phyloP scores from a whole-genome alignment of 192 early-diverging fungal species.

The Phlyctochytrium arcticum region DNA sequence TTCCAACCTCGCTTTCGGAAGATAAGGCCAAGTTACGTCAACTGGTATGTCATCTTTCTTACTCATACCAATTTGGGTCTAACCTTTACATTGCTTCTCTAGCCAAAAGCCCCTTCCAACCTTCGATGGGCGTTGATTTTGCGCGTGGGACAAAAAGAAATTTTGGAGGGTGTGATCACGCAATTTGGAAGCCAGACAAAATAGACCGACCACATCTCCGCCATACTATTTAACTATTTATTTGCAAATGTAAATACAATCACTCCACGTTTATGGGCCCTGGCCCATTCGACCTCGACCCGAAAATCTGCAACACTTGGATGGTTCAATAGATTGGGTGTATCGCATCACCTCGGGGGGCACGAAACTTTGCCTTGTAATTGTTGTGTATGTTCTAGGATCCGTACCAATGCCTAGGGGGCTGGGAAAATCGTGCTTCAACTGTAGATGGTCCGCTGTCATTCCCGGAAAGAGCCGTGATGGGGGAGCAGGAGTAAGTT shows the following conservation, averaged over 20 bases:
- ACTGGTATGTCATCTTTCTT: background rate
- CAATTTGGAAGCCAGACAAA: too few relatives aligned
- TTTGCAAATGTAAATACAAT: too few relatives aligned
- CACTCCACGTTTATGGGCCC: too few relatives aligned
- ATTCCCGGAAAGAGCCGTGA: background rate
- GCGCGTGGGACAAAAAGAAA: conserved; percentile 17
- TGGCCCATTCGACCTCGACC: too few relatives aligned
- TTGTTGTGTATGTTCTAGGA: background rate
- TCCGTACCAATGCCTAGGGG: background rate
- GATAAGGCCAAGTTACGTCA: background rate
- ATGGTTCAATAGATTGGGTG: too few relatives aligned
- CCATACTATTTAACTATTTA: too few relatives aligned
- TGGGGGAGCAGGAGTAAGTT: background rate
- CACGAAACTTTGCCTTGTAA: background rate
- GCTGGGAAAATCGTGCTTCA: background rate
- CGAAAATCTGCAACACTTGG: too few relatives aligned
- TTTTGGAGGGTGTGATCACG: background rate
- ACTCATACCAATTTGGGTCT: background rate
- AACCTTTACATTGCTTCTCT: background rate
- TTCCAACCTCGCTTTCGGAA: conserved; percentile 6
- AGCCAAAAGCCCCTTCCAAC: background rate
- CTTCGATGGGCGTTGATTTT: background rate
- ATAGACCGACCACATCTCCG: too few relatives aligned
- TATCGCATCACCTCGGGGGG: background rate
- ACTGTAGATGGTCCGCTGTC: background rate